A percentile compares a stretch with the other conserved stretches of the same genome.
phyloP scores from a whole-genome alignment of 805 yeast species.

The Sungouiozyma ichnusensis region DNA sequence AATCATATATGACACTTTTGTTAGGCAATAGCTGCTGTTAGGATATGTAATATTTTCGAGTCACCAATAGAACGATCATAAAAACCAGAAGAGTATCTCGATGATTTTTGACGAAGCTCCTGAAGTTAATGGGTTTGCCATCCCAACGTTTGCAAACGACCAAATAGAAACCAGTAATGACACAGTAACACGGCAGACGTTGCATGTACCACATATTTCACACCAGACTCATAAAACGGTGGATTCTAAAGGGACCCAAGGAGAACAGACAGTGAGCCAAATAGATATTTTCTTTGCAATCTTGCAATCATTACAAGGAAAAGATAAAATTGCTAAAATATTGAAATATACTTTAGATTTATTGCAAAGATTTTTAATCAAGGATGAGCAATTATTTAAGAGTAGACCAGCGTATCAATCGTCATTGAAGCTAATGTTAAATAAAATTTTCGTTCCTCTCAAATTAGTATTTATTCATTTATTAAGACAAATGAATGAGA shows the following conservation, averaged over 20 bases:
- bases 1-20: neutral
- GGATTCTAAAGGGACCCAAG: neutral
- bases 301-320: constrained; percentile 35
- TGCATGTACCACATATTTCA: too few relatives aligned
- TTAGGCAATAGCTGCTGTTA: neutral
- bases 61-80: neutral
- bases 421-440: neutral
- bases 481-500: neutral
- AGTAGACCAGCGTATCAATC: neutral
- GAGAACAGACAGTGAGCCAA: neutral
- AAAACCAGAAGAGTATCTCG: neutral
- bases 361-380: constrained; percentile 21
- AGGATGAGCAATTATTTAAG: neutral
- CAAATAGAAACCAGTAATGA: neutral
- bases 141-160: neutral
- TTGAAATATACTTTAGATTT: constrained; percentile 50
- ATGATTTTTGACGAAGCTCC: neutral
- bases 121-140: neutral
- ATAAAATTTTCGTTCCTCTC: neutral
- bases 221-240: neutral
- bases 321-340: constrained; percentile 60
- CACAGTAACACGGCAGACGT: too few relatives aligned
- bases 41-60: neutral
- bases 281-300: neutral
- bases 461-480: neutral